Evolutionary conservation across 1,139 yeast species (phyloP).

Genomic region (Lodderomyces margitis): DNA sequence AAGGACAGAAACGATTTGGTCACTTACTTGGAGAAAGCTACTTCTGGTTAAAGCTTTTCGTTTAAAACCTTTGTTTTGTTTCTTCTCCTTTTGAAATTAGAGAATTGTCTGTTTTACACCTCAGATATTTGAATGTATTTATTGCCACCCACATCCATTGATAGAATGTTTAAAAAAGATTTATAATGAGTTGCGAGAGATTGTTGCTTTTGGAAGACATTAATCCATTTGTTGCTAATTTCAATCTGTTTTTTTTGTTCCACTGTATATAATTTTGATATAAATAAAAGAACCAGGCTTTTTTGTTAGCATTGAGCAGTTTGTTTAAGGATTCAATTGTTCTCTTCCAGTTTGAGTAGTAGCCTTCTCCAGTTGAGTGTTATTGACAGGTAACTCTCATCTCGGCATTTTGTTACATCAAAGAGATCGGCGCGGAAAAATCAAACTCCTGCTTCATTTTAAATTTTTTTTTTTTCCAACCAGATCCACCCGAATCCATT

Average conservation of each 20-base stretch:
- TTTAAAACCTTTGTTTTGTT: not conserved
- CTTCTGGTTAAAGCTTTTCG: too few species aligned
- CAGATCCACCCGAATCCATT: not conserved
- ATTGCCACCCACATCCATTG: conserved; percentile 1
- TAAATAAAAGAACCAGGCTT: not conserved
- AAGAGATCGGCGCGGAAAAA: not conserved
- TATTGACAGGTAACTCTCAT: too few species aligned
- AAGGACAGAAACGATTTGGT: conserved; percentile 98
- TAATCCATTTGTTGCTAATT: not conserved
- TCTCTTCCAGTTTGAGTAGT: too few species aligned
- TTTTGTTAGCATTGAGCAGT: too few species aligned
- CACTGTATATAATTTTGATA: conserved; percentile 2
- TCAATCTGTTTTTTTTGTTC: conserved; percentile 1
- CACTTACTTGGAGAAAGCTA: conserved; percentile 81
- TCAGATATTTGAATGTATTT: conserved; percentile 1
- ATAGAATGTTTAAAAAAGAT: conserved; percentile 1
- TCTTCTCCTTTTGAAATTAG: not conserved
- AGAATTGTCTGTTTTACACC: not conserved
- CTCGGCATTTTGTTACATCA: too few species aligned
- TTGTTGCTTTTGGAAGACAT: too few species aligned
- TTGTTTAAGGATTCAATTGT: too few species aligned
- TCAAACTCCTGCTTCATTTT: not conserved
- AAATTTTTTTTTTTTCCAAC: not conserved
- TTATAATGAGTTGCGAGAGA: not conserved
- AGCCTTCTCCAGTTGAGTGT: too few species aligned